Percentiles rank a stretch among this genome's conserved stretches.
These are phyloP conservation scores for Diphasiastrum complanatum DNA, from an alignment of 83 land plant species.

Conservation along the genomic window DNA sequence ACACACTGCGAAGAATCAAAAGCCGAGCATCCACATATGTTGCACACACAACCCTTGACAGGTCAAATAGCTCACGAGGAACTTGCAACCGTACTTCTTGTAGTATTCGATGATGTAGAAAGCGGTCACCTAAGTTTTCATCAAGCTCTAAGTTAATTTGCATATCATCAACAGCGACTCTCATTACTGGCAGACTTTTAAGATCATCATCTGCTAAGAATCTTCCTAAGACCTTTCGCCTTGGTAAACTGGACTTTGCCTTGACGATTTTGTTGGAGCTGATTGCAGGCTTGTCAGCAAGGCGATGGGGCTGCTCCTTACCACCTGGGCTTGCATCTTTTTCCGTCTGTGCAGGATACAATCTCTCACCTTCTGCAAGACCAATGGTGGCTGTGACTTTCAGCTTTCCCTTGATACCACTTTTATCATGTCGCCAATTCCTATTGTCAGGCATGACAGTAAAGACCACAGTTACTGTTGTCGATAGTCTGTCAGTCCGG, in stretches of 20 bases:
- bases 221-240: slow-evolving; percentile 17
- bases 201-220: slow-evolving; percentile 41
- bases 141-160: slow-evolving; percentile 59
- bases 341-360: slow-evolving; percentile 29
- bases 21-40: slow-evolving; percentile 72
- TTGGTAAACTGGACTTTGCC: slow-evolving; percentile 1
- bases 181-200: slow-evolving; percentile 54
- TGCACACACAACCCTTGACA: slow-evolving; percentile 67
- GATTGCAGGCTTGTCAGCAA: neutral
- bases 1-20: slow-evolving; percentile 52
- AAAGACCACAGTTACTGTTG: slow-evolving; percentile 43
- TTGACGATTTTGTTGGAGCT: neutral
- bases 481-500: slow-evolving; percentile 18
- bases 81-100: slow-evolving; percentile 58
- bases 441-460: slow-evolving; percentile 31
- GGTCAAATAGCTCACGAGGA: slow-evolving; percentile 74
- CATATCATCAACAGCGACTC: slow-evolving; percentile 44
- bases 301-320: neutral
- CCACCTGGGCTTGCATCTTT: neutral
- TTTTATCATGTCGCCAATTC: slow-evolving; percentile 72
- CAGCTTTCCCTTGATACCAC: slow-evolving; percentile 47
- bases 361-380: slow-evolving; percentile 41
- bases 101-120: slow-evolving; percentile 22
- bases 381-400: slow-evolving; percentile 24
- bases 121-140: slow-evolving; percentile 15